phyloP scores from a whole-genome alignment of 2,329 filamentous ascomycete species.

The Parastagonospora nodorum region DNA sequence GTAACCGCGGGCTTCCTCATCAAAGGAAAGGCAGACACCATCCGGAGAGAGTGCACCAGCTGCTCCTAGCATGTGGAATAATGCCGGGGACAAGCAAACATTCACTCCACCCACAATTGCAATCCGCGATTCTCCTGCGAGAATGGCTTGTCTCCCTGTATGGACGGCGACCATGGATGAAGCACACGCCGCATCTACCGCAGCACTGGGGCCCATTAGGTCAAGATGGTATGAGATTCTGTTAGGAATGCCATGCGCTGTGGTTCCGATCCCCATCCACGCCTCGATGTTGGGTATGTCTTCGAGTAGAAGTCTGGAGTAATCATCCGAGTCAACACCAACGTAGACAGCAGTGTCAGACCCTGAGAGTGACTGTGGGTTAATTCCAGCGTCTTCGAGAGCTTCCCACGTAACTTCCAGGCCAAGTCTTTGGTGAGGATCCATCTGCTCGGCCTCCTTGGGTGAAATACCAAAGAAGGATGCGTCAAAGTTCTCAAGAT shows the following conservation, averaged over 20 bases:
- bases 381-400: conserved; percentile 31
- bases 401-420: conserved; percentile 36
- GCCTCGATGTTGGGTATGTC: conserved; percentile 19
- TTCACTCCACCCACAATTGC: conserved; percentile 48
- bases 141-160: conserved; percentile 27
- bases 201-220: conserved; percentile 27
- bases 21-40: conserved; percentile 48
- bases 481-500: conserved; percentile 32
- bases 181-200: conserved; percentile 36
- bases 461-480: conserved; percentile 39
- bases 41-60: conserved; percentile 52
- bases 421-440: conserved; percentile 31
- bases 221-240: conserved; percentile 30
- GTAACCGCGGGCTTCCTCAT: conserved; percentile 65
- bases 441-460: conserved; percentile 32
- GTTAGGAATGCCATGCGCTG: conserved; percentile 19
- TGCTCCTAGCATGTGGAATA: conserved; percentile 53
- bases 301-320: conserved; percentile 17
- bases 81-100: conserved; percentile 36
- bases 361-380: conserved; percentile 18
- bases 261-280: conserved; percentile 24
- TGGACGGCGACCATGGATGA: conserved; percentile 27
- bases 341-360: conserved; percentile 31
- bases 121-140: conserved; percentile 29
- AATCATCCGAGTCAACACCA: conserved; percentile 28